Percentiles rank a stretch among this genome's conserved stretches.
Conservation (phyloP, 805 yeast genomes). For the Barnettozyma vustinii region DNA sequence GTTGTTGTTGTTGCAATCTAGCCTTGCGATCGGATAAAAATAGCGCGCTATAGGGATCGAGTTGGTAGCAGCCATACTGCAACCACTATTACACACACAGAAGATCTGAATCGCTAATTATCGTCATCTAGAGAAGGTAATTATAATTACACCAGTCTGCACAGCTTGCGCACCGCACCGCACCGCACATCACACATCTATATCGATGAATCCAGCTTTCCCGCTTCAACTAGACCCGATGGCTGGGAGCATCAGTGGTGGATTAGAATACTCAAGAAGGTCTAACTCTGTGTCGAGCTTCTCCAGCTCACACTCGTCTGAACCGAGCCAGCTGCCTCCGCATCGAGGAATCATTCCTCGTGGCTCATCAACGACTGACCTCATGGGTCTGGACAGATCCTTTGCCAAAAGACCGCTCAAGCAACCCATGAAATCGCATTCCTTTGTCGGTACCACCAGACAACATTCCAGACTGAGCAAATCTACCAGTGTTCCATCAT, state of each 20-base stretch:
- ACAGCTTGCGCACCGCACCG: too few species aligned
- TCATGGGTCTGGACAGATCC: slow-evolving; percentile 16
- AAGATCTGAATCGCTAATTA: too few species aligned
- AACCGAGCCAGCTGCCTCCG: slow-evolving; percentile 18
- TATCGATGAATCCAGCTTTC: not conserved
- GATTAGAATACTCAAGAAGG: slow-evolving; percentile 3
- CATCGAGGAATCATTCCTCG: slow-evolving; percentile 16
- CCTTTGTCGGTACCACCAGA: not conserved
- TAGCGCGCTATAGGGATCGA: not conserved
- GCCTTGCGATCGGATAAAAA: not conserved
- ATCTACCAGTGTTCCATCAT: slow-evolving; percentile 1
- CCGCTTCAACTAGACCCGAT: not conserved
- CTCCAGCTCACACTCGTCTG: slow-evolving; percentile 14
- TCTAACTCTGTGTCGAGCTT: slow-evolving; percentile 20
- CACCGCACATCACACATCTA: not conserved
- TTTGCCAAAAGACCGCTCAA: slow-evolving; percentile 5
- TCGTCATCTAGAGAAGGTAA: too few species aligned
- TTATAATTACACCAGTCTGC: too few species aligned
- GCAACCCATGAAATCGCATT: not conserved
- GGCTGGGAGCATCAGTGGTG: not conserved
- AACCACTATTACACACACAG: too few species aligned
- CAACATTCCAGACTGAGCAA: not conserved
- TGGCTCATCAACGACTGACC: slow-evolving; percentile 21
- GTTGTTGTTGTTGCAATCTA: not conserved
- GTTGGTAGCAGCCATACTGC: not conserved